These are phyloP conservation scores for Scedosporium boydii DNA, from an alignment of 2,329 filamentous ascomycete genomes.

Conservation along the genomic window DNA sequence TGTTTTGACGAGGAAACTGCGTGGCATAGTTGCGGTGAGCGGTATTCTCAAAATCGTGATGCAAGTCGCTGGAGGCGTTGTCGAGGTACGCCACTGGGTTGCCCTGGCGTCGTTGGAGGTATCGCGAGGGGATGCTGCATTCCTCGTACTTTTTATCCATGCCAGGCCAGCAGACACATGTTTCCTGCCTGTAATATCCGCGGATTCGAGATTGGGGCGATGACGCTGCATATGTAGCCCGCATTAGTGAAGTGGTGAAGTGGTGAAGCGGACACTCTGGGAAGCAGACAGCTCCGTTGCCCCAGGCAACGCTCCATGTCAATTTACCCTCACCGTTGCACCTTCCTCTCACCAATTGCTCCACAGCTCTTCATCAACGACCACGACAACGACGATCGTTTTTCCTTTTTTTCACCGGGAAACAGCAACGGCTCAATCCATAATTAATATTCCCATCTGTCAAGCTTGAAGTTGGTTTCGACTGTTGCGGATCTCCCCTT, in stretches of 20 bases:
- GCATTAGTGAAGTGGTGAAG: neutral
- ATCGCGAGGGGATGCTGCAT: neutral
- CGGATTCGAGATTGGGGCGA: neutral
- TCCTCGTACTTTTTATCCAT: neutral
- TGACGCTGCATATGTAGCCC: neutral
- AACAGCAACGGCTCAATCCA: neutral
- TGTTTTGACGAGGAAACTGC: too few relatives aligned
- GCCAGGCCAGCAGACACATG: neutral
- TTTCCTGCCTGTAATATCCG: neutral
- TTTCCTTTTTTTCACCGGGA: neutral
- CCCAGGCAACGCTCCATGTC: neutral
- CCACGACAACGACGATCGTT: neutral
- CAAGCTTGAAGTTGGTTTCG: neutral
- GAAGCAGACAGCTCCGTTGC: neutral
- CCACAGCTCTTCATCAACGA: neutral
- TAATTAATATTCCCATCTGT: neutral
- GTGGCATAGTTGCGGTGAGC: neutral
- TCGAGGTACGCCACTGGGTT: neutral
- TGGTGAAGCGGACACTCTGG: neutral
- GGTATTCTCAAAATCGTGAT: neutral
- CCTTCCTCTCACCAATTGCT: neutral
- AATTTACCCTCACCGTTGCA: neutral
- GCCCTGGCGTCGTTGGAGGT: neutral
- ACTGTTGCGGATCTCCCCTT: neutral
- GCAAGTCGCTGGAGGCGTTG: neutral